Evolutionary conservation across 148 eudicot genomes (phyloP).

Genomic region (Rhododendron ferrugineum): DNA sequence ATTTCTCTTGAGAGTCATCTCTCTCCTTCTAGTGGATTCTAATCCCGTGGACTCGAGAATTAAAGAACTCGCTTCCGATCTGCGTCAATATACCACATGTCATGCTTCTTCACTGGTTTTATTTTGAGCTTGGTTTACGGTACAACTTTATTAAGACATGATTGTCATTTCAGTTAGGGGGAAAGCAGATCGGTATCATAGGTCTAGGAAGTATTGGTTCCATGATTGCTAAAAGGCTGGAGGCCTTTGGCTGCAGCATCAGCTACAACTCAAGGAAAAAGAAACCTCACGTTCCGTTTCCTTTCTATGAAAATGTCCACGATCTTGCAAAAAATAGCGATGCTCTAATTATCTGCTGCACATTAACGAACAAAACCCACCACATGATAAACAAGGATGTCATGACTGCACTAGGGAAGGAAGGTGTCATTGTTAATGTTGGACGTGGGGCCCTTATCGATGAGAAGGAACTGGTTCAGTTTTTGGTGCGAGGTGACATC

Average conservation of each 20-base stretch:
- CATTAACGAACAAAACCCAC: conserved; percentile 52
- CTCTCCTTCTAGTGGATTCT: too few species aligned
- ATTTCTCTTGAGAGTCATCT: too few species aligned
- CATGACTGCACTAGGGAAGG: conserved; percentile 55
- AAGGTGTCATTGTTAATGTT: conserved; percentile 60
- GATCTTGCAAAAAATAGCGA: conserved; percentile 50
- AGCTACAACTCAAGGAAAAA: conserved; percentile 63
- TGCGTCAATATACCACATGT: neutral
- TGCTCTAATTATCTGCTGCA: conserved; percentile 55
- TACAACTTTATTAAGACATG: neutral
- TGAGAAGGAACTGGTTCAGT: conserved; percentile 54
- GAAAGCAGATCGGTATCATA: conserved; percentile 68
- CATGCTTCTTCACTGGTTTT: neutral
- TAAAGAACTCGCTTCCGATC: too few species aligned
- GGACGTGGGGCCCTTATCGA: conserved; percentile 77
- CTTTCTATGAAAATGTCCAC: conserved; percentile 33
- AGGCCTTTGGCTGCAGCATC: conserved; percentile 61
- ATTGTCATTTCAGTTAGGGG: conserved; percentile 42
- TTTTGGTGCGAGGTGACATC: conserved; percentile 47
- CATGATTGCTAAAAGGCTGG: conserved; percentile 49
- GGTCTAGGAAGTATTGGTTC: conserved; percentile 86
- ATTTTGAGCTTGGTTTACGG: neutral
- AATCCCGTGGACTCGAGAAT: too few species aligned
- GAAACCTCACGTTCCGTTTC: conserved; percentile 40
- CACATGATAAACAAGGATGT: conserved; percentile 61